These are phyloP conservation scores for Sambucus nigra DNA, from an alignment of 129 eudicot genomes.

Conservation along the genomic window DNA sequence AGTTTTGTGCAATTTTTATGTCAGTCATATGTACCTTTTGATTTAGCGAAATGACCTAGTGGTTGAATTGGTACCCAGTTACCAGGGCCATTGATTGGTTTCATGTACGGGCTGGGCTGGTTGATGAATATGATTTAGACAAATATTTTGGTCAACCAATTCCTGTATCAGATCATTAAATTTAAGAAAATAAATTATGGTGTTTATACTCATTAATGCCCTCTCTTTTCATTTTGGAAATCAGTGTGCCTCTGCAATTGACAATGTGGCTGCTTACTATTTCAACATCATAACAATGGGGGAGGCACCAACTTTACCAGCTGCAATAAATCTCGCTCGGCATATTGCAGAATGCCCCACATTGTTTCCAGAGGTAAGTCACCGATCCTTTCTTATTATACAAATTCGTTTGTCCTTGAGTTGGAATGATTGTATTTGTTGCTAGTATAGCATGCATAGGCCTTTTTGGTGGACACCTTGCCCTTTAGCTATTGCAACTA, in stretches of 20 bases:
- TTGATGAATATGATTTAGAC: neutral
- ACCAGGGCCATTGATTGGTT: neutral
- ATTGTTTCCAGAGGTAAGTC: slow-evolving; percentile 75
- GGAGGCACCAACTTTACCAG: slow-evolving; percentile 77
- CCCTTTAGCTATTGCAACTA: no score
- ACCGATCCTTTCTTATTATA: neutral
- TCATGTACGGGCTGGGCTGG: no score
- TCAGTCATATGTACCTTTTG: neutral
- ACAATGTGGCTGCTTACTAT: slow-evolving; percentile 84
- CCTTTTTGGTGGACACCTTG: no score
- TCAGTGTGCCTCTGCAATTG: slow-evolving; percentile 90
- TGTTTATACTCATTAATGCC: slow-evolving; percentile 4
- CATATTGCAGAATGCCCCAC: slow-evolving; percentile 73
- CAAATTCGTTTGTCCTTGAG: neutral
- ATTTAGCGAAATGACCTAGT: neutral
- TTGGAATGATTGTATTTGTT: no score
- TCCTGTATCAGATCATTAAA: neutral
- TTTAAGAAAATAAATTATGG: neutral
- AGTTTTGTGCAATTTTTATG: no score
- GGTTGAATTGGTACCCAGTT: neutral
- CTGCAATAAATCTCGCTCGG: slow-evolving; percentile 65
- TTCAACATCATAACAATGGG: slow-evolving; percentile 78
- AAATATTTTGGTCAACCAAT: neutral
- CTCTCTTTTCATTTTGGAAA: slow-evolving; percentile 1
- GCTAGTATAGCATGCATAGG: no score